phyloP scores from a whole-genome alignment of 441 rosid species.

The Manihot esculenta region DNA sequence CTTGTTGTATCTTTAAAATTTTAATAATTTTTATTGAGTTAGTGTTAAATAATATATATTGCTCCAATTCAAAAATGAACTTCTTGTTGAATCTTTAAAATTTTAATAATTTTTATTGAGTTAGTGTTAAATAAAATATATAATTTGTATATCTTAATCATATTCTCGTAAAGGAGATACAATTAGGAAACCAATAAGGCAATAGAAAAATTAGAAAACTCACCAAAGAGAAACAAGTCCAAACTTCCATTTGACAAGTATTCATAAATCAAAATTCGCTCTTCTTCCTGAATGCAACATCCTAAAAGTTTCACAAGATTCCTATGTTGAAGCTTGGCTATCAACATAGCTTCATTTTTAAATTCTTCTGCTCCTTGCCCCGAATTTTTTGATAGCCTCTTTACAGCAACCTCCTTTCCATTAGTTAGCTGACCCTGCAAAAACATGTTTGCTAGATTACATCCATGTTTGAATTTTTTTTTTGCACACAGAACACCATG shows the following conservation, averaged over 20 bases:
- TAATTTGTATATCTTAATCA: too few relatives aligned
- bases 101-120: too few relatives aligned
- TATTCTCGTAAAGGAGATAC: too few relatives aligned
- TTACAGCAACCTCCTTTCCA: conserved; percentile 55
- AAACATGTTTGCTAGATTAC: background rate
- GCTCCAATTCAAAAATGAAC: conserved; percentile 38
- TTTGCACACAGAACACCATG: too few relatives aligned
- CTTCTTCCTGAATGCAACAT: too few relatives aligned
- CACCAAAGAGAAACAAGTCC: conserved; percentile 51
- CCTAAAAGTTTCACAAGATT: too few relatives aligned
- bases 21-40: background rate
- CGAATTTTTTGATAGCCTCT: conserved; percentile 45
- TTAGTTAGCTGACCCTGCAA: conserved; percentile 46
- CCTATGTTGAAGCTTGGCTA: conserved; percentile 44
- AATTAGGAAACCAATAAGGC: too few relatives aligned
- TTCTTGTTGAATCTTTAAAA: too few relatives aligned
- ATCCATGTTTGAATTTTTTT: too few relatives aligned
- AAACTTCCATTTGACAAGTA: conserved; percentile 47
- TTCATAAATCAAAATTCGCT: too few relatives aligned
- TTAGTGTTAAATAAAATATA: too few relatives aligned
- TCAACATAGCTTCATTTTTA: conserved; percentile 25
- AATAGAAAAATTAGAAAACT: background rate
- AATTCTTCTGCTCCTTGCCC: conserved; percentile 47
- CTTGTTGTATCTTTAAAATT: conserved; percentile 22
- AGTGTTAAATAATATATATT: background rate